Evolutionary conservation across 192 early-diverging fungal genomes (phyloP).

Genomic region (Backusella westeae): DNA sequence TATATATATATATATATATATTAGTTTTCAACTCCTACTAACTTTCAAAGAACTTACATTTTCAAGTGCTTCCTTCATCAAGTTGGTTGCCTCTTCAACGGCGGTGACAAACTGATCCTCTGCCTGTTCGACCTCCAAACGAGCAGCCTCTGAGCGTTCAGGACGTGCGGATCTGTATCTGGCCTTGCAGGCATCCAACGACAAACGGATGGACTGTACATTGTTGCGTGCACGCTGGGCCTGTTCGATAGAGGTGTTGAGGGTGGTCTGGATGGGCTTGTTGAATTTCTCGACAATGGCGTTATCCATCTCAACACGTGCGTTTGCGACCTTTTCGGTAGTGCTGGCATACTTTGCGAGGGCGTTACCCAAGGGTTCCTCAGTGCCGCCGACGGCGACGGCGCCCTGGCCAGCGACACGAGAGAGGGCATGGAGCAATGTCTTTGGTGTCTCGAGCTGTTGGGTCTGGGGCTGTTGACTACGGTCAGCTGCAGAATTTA

Average conservation of each 20-base stretch:
- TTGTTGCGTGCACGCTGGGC: slow-evolving; percentile 86
- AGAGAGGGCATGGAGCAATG: slow-evolving; percentile 73
- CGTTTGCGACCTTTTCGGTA: slow-evolving; percentile 83
- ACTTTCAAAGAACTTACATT: slow-evolving; percentile 42
- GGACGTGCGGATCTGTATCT: slow-evolving; percentile 71
- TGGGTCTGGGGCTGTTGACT: slow-evolving; percentile 28
- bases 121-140: slow-evolving; percentile 83
- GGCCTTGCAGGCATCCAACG: slow-evolving; percentile 85
- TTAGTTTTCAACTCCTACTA: too few relatives aligned
- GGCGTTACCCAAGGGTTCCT: slow-evolving; percentile 87
- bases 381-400: slow-evolving; percentile 58
- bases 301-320: slow-evolving; percentile 73
- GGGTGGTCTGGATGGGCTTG: slow-evolving; percentile 66
- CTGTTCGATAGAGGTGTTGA: slow-evolving; percentile 73
- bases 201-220: slow-evolving; percentile 78
- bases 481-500: slow-evolving; percentile 43
- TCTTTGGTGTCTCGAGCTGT: slow-evolving; percentile 50
- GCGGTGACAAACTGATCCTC: slow-evolving; percentile 96
- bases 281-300: slow-evolving; percentile 73
- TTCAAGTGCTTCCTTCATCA: slow-evolving; percentile 93
- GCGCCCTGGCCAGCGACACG: slow-evolving; percentile 66
- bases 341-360: slow-evolving; percentile 84
- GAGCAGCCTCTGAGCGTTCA: slow-evolving; percentile 68
- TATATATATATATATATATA: neutral
- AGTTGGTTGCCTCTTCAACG: slow-evolving; percentile 91